A percentile compares a stretch with the other conserved stretches of the same genome.
phyloP scores from a whole-genome alignment of 2,329 filamentous ascomycete genomes.

The Boeremia lycopersici region DNA sequence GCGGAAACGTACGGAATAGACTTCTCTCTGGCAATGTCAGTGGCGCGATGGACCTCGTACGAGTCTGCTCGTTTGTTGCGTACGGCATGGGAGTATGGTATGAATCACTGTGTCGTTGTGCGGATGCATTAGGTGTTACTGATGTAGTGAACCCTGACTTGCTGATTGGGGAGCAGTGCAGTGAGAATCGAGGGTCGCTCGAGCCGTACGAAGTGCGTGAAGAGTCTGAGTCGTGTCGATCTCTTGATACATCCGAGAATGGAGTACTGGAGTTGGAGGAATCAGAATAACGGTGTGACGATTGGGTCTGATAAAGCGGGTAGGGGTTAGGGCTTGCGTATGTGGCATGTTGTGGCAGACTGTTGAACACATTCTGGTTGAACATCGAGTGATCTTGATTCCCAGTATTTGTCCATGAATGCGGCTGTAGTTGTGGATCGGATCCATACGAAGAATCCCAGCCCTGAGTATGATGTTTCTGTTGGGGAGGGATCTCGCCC shows the following conservation, averaged over 20 bases:
- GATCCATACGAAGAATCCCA: background rate
- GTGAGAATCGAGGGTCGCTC: conserved; percentile 1
- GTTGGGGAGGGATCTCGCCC: background rate
- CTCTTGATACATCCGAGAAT: conserved; percentile 36
- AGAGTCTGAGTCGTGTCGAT: conserved; percentile 34
- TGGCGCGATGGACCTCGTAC: conserved; percentile 20
- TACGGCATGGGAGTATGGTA: conserved; percentile 9
- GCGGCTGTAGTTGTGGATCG: background rate
- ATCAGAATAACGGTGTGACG: conserved; percentile 30
- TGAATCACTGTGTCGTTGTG: conserved; percentile 7
- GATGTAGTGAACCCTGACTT: conserved; percentile 2
- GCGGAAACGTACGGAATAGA: conserved; percentile 3
- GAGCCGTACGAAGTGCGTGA: conserved; percentile 29
- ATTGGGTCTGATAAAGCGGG: background rate
- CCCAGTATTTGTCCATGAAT: background rate
- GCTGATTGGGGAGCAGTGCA: conserved; percentile 1
- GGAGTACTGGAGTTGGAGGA: conserved; percentile 33
- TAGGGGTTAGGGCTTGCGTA: background rate
- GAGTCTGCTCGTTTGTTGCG: conserved; percentile 4
- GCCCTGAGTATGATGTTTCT: background rate
- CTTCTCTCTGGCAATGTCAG: conserved; percentile 18
- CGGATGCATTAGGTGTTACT: conserved; percentile 1
- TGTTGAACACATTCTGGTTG: conserved; percentile 25
- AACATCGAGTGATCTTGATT: conserved; percentile 19
- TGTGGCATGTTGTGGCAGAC: conserved; percentile 11